Base-by-base conservation (phyloP, 257 asterid species). In the Solanum rostratum region DNA sequence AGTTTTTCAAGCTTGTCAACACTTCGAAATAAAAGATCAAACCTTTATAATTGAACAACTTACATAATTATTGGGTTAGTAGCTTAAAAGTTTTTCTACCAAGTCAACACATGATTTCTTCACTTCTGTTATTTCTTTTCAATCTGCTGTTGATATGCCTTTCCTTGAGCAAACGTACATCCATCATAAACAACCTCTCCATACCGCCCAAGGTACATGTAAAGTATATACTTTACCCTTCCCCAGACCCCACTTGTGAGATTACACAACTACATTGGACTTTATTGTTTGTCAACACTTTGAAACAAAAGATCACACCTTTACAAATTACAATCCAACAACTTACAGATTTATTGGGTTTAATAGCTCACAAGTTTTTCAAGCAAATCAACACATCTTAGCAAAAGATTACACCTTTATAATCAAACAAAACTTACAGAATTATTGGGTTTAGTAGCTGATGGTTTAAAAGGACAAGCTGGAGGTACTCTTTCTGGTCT, bases 401-500 rank as follows among this genome's bases (percentile, higher is more conserved):
- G 33, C 60, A 68, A 49, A 7, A 33, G 59, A 71, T 41, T 57
- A 49, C 52, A 3, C 29, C 54, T n/a, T 65, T 69, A 80, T n/a
- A 52, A 81, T 10, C 11, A 30, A 57, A 60, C 30, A 9, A 37
- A 54, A 91, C 98, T 95, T 89, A 97, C 99, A 39, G 97, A 89
- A 86, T 85, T 85, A 81, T 79, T 87, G 46, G 88, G 59, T 53
- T 90, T 89, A 84, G 88, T 20, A 15, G 94, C 90, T 22, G 98
- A 83, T 41, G 99, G 93, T 68, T 91, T 93, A 53, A 87, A 88
- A 62, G 99, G 98, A 87, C 98, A 96, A 88, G 98, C 97, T 69
- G 98, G 92, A 52, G 98, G 94, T 12, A 91, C 93, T 84, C 98
- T 94, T 86, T 65, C 95, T 79, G 99, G 98, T 90, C 89, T 94